phyloP scores from a whole-genome alignment of 257 asterid species.

The Solanum gracilifrons region DNA sequence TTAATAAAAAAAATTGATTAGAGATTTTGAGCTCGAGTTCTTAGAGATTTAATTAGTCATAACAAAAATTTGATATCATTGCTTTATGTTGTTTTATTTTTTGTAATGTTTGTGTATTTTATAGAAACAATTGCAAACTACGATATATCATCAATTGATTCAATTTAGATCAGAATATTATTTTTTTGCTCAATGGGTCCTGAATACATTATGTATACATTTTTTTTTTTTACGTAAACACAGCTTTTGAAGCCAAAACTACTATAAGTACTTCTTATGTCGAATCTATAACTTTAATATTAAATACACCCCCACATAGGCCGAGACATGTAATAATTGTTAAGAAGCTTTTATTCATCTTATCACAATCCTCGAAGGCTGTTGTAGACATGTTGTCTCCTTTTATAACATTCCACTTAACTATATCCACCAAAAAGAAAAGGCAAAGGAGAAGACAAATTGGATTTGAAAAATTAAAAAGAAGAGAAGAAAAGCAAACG shows the following conservation, averaged over 20 bases:
- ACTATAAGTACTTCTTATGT: background rate
- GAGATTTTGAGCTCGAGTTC: too few species aligned
- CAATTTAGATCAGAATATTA: background rate
- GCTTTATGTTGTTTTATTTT: background rate
- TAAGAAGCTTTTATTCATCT: background rate
- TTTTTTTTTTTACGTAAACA: background rate
- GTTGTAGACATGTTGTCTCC: background rate
- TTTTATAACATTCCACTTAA: background rate
- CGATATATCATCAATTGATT: background rate
- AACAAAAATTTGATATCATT: background rate
- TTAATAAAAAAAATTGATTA: background rate
- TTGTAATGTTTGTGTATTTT: background rate
- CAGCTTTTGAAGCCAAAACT: background rate
- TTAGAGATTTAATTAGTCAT: background rate
- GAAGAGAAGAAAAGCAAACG: background rate
- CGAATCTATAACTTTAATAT: background rate
- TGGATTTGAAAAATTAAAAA: background rate
- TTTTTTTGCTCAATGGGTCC: background rate
- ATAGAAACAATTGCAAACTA: background rate
- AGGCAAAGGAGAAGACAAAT: background rate
- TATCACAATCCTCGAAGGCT: fast-evolving
- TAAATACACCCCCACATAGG: background rate
- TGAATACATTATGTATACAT: background rate
- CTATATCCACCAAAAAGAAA: background rate
- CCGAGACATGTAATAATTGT: fast-evolving